Conservation (phyloP, 768 basidiomycete species). For the Suillus hirtellus region DNA sequence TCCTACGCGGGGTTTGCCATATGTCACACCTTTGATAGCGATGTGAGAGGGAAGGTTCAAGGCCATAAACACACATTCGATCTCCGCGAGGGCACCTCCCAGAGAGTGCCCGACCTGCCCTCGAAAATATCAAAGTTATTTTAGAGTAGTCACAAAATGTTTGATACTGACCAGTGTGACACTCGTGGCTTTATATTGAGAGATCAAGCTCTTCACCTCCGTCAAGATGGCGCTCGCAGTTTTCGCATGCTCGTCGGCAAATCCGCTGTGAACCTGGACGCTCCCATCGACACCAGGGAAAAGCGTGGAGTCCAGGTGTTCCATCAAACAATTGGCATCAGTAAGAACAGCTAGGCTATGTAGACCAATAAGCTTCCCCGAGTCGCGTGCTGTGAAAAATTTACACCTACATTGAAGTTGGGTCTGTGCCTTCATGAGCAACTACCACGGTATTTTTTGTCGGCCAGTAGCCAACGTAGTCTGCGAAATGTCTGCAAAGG, state of each 20-base stretch:
- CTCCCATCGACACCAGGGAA: conserved; percentile 53
- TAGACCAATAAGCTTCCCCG: background rate
- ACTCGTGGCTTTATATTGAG: conserved; percentile 35
- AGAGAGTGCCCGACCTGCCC: conserved; percentile 48
- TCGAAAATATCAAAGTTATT: background rate
- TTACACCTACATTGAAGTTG: conserved; percentile 48
- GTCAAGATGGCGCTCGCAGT: conserved; percentile 48
- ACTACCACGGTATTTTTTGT: conserved; percentile 53
- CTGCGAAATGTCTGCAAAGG: conserved; percentile 27
- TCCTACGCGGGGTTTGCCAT: conserved; percentile 31
- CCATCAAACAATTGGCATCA: conserved; percentile 43
- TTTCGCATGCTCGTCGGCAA: conserved; percentile 48
- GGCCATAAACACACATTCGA: conserved; percentile 48
- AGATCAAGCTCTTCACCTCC: conserved; percentile 44
- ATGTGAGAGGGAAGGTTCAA: conserved; percentile 46
- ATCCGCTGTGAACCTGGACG: conserved; percentile 54
- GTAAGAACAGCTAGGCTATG: conserved; percentile 51
- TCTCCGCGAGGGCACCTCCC: conserved; percentile 52
- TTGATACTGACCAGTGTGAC: conserved; percentile 41
- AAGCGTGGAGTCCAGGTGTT: conserved; percentile 41
- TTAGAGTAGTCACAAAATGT: conserved; percentile 5
- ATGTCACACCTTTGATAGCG: conserved; percentile 32
- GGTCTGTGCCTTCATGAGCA: conserved; percentile 62
- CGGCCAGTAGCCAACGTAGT: conserved; percentile 59
- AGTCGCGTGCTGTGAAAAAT: background rate